Base-by-base conservation (phyloP, 2,329 filamentous ascomycete genomes). In the Lasiodiplodia sp. region DNA sequence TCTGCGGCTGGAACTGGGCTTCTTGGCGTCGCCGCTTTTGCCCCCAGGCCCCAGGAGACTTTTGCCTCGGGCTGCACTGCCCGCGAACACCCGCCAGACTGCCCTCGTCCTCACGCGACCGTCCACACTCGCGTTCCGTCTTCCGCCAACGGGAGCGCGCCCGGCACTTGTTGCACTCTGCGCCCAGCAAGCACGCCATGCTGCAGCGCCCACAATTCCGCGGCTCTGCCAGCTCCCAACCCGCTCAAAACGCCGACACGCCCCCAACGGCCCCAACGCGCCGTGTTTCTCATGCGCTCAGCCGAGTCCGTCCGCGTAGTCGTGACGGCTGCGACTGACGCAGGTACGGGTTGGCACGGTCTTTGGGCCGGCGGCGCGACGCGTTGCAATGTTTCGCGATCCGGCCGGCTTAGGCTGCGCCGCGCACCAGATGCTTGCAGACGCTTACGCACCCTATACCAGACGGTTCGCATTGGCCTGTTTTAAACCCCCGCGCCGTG, bases 261-360 rank as follows among this genome's bases (percentile, higher is more conserved):
- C 8, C 31, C 31, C 31, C 31, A 34, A 34, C 31, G 8, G 31
- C 31, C 31, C 31, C 31, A 34, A 34, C 31, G 31, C 31, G 31
- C 31, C 31, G 31, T 34, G 6, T 34, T 10, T 8, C 31, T 34
- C 31, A 34, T 34, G 31, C 8, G 31, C 31, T 28, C n/a, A 18
- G 37, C 37, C n/a, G 21, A 47, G 28, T 25, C n/a, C 47, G 21
- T 49, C 44, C 60, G 60, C 60, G 60, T 52, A 52, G n/a, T 21
- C 28, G 5, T 28, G 18, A 49, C 11, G 25, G 4, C 38, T 60
- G 57, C 57, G 60, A 7, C 18, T 64, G 31, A 52, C 47, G 60
- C 60, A 52, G 60, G 60, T 52, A 64, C 60, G 58, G 44, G 40
- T 31, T 63, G 47, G 58, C 58, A 63, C 58, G 58, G 58, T 8